Percentiles rank a stretch among this genome's conserved stretches.
Conservation (phyloP, 2,329 filamentous ascomycete genomes). For the Tothia fuscella region DNA sequence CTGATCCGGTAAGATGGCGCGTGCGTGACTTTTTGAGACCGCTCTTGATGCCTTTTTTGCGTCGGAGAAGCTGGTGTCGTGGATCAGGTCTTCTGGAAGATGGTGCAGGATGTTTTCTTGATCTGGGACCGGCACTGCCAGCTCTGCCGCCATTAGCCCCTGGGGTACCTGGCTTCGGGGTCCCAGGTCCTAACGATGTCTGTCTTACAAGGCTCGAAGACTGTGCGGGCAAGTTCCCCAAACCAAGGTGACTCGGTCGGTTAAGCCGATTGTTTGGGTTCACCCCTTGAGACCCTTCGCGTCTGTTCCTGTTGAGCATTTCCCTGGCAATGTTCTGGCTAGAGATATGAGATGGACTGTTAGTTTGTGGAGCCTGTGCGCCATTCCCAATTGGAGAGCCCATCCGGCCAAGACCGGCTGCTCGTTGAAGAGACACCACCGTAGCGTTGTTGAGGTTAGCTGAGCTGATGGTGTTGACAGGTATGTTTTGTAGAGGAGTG, state of each 20-base stretch:
- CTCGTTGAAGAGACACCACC: not conserved
- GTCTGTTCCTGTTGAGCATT: too few species aligned
- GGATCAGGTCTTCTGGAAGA: constrained; percentile 2
- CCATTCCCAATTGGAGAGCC: constrained; percentile 12
- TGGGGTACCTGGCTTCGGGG: constrained; percentile 47
- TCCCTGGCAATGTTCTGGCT: too few species aligned
- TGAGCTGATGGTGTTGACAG: constrained; percentile 9
- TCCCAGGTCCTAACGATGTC: constrained; percentile 50
- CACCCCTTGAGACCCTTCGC: too few species aligned
- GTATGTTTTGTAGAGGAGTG: constrained; percentile 40
- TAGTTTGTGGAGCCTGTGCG: constrained; percentile 13
- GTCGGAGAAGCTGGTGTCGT: not conserved
- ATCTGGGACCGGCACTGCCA: constrained; percentile 45
- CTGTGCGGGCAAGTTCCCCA: constrained; percentile 41
- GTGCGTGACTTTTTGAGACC: constrained; percentile 21
- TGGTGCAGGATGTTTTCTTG: too few species aligned
- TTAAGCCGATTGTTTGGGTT: too few species aligned
- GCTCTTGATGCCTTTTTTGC: constrained; percentile 19
- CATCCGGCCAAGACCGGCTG: constrained; percentile 1
- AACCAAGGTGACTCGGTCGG: constrained; percentile 15
- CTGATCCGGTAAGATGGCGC: constrained; percentile 24
- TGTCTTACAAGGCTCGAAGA: constrained; percentile 44
- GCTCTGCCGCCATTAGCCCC: constrained; percentile 41
- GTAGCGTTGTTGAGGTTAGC: not conserved
- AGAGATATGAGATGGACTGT: constrained; percentile 16